Evolutionary conservation across 371 early-diverging fungal genomes (phyloP), one percentile per base, ranked within the genome.

Genomic region (Rhizopus delemar): DNA sequence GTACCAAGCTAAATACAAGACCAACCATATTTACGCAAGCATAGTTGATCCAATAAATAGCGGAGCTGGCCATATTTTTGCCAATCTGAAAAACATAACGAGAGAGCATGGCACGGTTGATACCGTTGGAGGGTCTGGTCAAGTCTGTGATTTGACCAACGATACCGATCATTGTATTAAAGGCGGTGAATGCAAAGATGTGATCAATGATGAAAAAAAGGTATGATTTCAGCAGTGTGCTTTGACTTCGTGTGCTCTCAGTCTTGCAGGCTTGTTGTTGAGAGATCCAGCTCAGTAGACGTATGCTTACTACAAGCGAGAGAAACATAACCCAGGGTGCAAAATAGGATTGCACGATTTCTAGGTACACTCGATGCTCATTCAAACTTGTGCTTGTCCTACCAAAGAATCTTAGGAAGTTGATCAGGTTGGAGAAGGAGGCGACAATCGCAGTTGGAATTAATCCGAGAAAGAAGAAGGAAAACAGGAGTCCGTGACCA

Each of bases 21-120:
- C 84, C 81, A 4, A 73, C 67, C 2, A 61, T 68, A 53, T 82
- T 79, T 46, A 88, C 74, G 45, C 86, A 84, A 13, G 87, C 77
- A 60, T 87, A 89, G 35, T 83, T 81, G 39, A 89, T 87, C 90
- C 90, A 90, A 66, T 89, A 89, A 6, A 67, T 70, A 8, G 75
- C 75, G 2, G 73, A 68, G 41, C 73, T 73, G 0, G 72, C 65
- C 64, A 81, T 54, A 60, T 80, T 74, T 41, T 70, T 70, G 4
- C 75, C 78, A 22, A 74, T 51, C 45, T 70, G 72, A 4, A 63
- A 58, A 6, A 77, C 28, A 46, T 76, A 70, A 8, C 57, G 46
- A 4, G 57, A 54, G 4, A 73, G 2, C 2, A 39, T 59, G 31
- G 52, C 51, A 46, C 11, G 8, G 5, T 51, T 5, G 46, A 46